Evolutionary conservation across 2,329 filamentous ascomycete species (phyloP), one percentile per base, ranked within the genome.

Genomic region (Aspergillus uvarum): DNA sequence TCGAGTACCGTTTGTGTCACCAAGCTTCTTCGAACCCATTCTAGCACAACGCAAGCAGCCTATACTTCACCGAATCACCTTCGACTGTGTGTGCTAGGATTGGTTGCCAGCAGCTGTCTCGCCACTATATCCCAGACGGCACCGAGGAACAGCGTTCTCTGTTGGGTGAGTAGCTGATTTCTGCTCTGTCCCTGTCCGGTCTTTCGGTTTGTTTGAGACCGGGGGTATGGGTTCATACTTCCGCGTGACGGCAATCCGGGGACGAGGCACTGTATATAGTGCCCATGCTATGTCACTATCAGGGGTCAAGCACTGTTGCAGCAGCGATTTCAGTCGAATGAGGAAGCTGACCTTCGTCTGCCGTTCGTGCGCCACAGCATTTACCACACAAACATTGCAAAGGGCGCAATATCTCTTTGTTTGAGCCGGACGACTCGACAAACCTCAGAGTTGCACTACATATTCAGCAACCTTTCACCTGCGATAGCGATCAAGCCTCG

Each of bases 1-100:
- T 42, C 32, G 19, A 53, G 24, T 58, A 42, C 54, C 51, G 24
- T 54, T 56, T 44, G 65, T 67, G 65, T 67, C 49, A 67, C 64
- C 64, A 51, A 58, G 53, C 56, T 51, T 58, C 54, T 61, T 62
- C 63, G 61, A 56, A 49, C 51, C 19, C 44, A 16, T 31, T 49
- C 42, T 32, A 32, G 12, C 38, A 16, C 31, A 58, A 62, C 59
- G 54, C 58, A 59, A 60, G 31, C 50, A 50, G 44, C 11, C 16
- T 29, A 38, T 52, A 51, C 50, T 32, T 49, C 49, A 19, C 42
- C 29, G 50, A 16, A 60, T 56, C 54, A 21, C 48, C 55, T 50
- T 10, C 49, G 47, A 22, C 31, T 47, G 35, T 47, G 61, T 58
- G 56, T 61, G 49, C 58, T 56, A 56, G 53, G 47, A 22, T 56